Conservation (phyloP, 78 protist species). For the Ministeria vibrans region DNA sequence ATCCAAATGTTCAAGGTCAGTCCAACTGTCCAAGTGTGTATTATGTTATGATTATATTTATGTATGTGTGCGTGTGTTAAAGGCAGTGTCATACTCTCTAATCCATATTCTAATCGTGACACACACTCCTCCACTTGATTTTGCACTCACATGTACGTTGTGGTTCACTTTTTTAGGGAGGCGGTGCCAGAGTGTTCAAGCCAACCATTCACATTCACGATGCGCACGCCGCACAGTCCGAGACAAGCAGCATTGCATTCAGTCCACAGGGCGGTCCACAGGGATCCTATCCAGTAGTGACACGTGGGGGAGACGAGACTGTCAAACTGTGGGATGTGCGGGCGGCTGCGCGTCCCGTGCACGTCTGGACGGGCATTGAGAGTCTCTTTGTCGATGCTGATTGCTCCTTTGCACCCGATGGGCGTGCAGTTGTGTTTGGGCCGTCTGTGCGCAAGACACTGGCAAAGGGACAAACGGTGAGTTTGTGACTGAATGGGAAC, state of each 20-base stretch:
- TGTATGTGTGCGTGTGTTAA: too few species aligned
- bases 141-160: too few species aligned
- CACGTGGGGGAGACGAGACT: conserved; percentile 45
- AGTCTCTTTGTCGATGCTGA: conserved; percentile 18
- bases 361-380: conserved; percentile 5
- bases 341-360: conserved; percentile 14
- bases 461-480: too few species aligned
- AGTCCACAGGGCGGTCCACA: conserved; percentile 26
- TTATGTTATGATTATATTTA: too few species aligned
- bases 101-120: too few species aligned
- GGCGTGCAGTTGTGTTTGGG: conserved; percentile 48
- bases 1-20: background rate
- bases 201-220: background rate
- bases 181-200: too few species aligned
- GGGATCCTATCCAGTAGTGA: conserved; percentile 14
- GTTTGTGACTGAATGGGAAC: too few species aligned
- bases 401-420: conserved; percentile 38
- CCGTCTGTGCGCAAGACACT: conserved; percentile 32
- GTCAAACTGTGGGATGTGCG: conserved; percentile 62
- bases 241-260: conserved; percentile 24
- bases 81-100: too few species aligned
- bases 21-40: background rate
- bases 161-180: too few species aligned
- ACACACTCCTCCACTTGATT: too few species aligned
- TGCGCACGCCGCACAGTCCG: conserved; percentile 37